Evolutionary conservation across 768 basidiomycete genomes (phyloP), one percentile per base, ranked within the genome.

Genomic region (Lactarius hatsudake): DNA sequence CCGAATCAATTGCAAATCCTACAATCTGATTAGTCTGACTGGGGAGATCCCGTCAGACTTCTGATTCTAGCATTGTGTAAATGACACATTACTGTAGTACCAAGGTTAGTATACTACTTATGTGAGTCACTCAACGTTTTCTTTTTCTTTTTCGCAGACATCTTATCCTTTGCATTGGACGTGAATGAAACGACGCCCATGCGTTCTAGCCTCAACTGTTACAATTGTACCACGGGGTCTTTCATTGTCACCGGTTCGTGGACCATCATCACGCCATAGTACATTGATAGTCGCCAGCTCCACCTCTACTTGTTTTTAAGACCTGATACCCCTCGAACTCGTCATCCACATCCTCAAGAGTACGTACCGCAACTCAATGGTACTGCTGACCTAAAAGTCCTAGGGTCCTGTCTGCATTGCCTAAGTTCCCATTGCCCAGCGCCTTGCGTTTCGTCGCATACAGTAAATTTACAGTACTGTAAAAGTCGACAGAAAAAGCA

Each of bases 371-470:
- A 20, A 51, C 34, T 34, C 15, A 8, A 54, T 20, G 51, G 38
- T 23, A n/a, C 36, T 23, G 9, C 51, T 20, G 62, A 56, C 38
- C 45, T 8, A 23, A 51, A 26, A 42, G 30, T 53, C 20, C 23
- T 56, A 13, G 18, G 12, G 7, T 9, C 17, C 10, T n/a, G 62
- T 42, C 20, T 55, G 36, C 23, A 51, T 20, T 0, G 8, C 23
- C 13, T 42, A 51, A 23, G n/a, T 34, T 23, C 38, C 53, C 20
- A 2, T 26, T 18, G 62, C 26, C 7, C 62, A 56, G 17, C 36
- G 53, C n/a, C 51, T 56, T 34, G 18, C 26, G 30, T 56, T 63
- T 51, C n/a, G 10, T 56, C n/a, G n/a, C n/a, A n/a, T n/a, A 56
- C 38, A 55, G n/a, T n/a, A n/a, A n/a, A n/a, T n/a, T n/a, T 23